Evolutionary conservation across 1,284 basidiomycete species (phyloP).

Genomic region (Ustilago tritici): DNA sequence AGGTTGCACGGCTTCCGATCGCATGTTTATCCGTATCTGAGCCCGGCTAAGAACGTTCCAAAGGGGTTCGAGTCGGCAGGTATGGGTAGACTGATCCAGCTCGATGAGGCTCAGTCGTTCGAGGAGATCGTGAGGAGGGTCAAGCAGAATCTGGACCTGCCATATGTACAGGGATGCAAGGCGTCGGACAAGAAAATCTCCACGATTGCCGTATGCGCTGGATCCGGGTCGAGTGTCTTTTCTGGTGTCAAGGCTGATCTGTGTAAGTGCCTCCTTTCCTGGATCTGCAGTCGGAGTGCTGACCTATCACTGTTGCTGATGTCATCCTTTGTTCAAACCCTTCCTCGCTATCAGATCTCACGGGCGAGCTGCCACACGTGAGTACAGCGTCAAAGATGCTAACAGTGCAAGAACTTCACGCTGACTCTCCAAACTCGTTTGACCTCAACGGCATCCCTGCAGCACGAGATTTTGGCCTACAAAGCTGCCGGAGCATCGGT

Average conservation of each 20-base stretch:
- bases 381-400: slow-evolving; percentile 11
- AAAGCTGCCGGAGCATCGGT: slow-evolving; percentile 63
- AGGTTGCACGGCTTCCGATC: slow-evolving; percentile 5
- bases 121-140: slow-evolving; percentile 42
- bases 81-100: slow-evolving; percentile 43
- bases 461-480: slow-evolving; percentile 67
- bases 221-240: slow-evolving; percentile 62
- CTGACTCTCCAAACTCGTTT: background rate
- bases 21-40: slow-evolving; percentile 14
- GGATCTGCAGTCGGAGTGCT: background rate
- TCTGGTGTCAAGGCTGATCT: slow-evolving; percentile 55
- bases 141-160: slow-evolving; percentile 44
- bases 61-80: slow-evolving; percentile 43
- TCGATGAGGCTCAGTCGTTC: slow-evolving; percentile 28
- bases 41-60: slow-evolving; percentile 20
- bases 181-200: slow-evolving; percentile 40
- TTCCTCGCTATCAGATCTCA: slow-evolving; percentile 42
- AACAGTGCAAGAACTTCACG: background rate
- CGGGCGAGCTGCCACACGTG: slow-evolving; percentile 64
- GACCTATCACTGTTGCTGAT: background rate
- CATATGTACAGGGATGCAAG: slow-evolving; percentile 42
- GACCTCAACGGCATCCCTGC: background rate
- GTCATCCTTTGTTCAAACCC: background rate
- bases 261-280: slow-evolving; percentile 33
- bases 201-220: slow-evolving; percentile 64